Conservation (phyloP, 2,329 filamentous ascomycete species). For the Botryotinia narcissicola region DNA sequence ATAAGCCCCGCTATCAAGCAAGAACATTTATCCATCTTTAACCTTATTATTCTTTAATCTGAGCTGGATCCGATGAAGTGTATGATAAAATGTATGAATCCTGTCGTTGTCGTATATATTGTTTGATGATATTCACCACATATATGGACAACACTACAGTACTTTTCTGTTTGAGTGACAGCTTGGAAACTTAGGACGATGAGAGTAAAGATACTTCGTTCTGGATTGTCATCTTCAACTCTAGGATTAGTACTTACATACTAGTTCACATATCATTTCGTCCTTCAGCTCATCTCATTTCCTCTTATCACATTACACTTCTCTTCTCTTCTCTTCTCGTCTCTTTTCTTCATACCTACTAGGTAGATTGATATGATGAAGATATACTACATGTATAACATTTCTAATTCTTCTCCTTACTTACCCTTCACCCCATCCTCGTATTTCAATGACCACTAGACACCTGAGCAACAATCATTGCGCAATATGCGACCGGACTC, state of each 20-base stretch:
- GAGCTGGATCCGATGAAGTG: neutral
- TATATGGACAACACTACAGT: neutral
- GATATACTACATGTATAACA: neutral
- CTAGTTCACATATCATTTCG: too few relatives aligned
- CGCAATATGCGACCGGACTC: neutral
- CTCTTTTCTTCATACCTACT: neutral
- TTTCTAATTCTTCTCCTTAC: neutral
- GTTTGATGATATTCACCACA: neutral
- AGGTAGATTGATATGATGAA: neutral
- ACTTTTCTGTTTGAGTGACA: neutral
- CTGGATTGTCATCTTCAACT: neutral
- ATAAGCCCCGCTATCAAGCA: constrained; percentile 23
- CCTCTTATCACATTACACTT: too few relatives aligned
- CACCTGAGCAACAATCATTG: neutral
- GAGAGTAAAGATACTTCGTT: neutral
- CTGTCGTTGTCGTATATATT: neutral
- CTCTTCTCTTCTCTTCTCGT: too few relatives aligned
- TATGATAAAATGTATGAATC: too few relatives aligned
- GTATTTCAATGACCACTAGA: neutral
- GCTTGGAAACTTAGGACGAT: neutral
- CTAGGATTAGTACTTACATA: too few relatives aligned
- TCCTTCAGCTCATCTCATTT: too few relatives aligned
- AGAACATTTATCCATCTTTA: too few relatives aligned
- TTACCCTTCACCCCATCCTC: neutral
- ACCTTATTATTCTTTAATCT: neutral